These are phyloP conservation scores for Linanthus parryae DNA, from an alignment of 148 eudicot genomes.

Conservation along the genomic window DNA sequence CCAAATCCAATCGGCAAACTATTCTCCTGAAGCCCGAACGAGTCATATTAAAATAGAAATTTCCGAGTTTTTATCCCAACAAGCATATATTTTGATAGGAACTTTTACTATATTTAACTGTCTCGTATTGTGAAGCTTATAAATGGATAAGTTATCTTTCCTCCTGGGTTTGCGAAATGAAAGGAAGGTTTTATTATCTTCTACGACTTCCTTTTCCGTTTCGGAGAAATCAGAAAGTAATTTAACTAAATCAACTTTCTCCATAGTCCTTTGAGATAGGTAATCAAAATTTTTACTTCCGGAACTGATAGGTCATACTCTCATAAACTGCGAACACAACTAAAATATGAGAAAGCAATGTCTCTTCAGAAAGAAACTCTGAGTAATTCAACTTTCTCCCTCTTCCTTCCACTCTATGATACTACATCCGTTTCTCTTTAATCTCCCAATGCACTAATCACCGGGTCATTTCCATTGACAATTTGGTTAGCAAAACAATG, in stretches of 20 bases:
- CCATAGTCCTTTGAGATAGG: not conserved
- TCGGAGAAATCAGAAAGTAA: not conserved
- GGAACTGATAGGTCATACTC: not conserved
- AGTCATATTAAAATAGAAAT: too few species aligned
- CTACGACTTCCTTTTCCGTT: not conserved
- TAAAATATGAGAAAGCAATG: not conserved
- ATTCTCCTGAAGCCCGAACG: too few species aligned
- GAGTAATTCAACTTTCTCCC: too few species aligned
- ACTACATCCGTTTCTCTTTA: too few species aligned
- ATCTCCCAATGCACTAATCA: too few species aligned
- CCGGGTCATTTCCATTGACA: too few species aligned
- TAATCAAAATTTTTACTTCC: not conserved
- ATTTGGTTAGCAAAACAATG: too few species aligned
- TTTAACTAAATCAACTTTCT: not conserved
- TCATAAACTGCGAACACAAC: not conserved
- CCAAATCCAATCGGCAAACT: too few species aligned
- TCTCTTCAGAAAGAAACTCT: not conserved
- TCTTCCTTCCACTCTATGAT: too few species aligned
- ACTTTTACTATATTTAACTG: not conserved
- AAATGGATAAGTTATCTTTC: not conserved
- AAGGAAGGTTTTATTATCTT: not conserved
- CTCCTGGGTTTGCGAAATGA: not conserved
- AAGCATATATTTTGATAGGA: not conserved
- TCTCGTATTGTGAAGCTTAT: conserved; percentile 7
- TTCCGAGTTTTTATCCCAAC: not conserved